Evolutionary conservation across 2,329 filamentous ascomycete species (phyloP), one percentile per base, ranked within the genome.

Genomic region (Periconia sp.): DNA sequence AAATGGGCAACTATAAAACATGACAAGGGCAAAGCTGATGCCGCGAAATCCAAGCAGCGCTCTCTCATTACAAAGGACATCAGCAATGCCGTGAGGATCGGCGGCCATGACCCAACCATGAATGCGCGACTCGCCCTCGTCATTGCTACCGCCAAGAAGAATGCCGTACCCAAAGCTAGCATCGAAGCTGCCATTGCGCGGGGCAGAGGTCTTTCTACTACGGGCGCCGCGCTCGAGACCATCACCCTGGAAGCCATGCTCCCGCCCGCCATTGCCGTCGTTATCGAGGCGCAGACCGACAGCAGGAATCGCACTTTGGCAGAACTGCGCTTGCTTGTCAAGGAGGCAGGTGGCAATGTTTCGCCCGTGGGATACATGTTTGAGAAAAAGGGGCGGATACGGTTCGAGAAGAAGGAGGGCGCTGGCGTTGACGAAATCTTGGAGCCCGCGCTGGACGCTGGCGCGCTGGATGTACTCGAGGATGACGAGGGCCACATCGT

Each of bases 1-100:
- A 89, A 92, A 72, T 99, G 94, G 94, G 92, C 91, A 53, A 96
- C 94, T 68, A 97, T 97, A 76, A 90, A 88, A 70, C 94, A 97
- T 74, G 91, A 94, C 74, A 99, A 99, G 75, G 92, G 88, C 48
- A 90, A 88, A 57, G 89, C 87, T 53, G 94, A 99, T 73, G 82
- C 82, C 54, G 87, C 87, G 63, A 96, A 92, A 75, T 91, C 86
- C 74, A 82, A 82, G 42, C 81, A 87, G 62, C 87, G 92, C 30
- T 84, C 82, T 45, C 74, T 81, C 43, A 83, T 95, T 63, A 82
- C 87, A 19, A 87, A 90, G 61, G 84, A 88, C 55, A 88, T 97
- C 53, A 84, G 87, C 47, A 82, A 87, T 56, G 87, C 87, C 54
- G 90, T 90, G 1, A 92, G 89, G 77, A 56, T 93, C 69, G 88